Base-by-base conservation (phyloP, 108 stramenopile genomes). In the Nitzschia sp. region DNA sequence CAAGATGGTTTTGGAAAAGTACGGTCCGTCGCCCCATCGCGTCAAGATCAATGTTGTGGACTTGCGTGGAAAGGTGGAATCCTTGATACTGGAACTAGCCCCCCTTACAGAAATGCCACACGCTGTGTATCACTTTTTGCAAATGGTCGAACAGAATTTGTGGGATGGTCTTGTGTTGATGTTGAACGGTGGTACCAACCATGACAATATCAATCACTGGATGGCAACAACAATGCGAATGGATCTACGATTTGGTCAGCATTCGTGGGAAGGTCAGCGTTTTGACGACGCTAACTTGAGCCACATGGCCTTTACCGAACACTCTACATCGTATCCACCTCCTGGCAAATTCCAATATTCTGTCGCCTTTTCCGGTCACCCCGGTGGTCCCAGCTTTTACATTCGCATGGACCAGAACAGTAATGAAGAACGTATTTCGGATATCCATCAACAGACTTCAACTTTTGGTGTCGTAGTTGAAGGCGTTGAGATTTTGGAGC, bases 321-420 rank as follows among this genome's bases (percentile, higher is more conserved):
- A 89, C 63, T 68, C 59, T 25, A 13, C 32, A 1, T 54, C 70
- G 0, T 89, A 76, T 62, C 87, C 89, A 30, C 58, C 73, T 13
- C 63, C 62, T 1, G 49, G 53, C 35, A 87, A 93, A 64, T 25
- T 34, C 5, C 59, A 76, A 77, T 87, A 76, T 61, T 86, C 92
- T 1, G 64, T 94, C 0, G 92, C 90, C 2, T 85, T 89, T 57
- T 79, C 90, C 0, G 86, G 88, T 2, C 69, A 89, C 27, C 94
- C 94, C 2, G 85, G 86, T 26, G 95, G 95, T 25, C 90, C 93
- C 1, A 88, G 86, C 19, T 93, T 91, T 59, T 94, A 88, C 61
- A 83, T 96, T 58, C 85, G 80, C 46, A 82, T 66, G 54, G 76
- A 82, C 19, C 49, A 74, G 23, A 65, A 74, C 21, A 51, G 49